Conservation (phyloP, 1,139 yeast genomes). For the Suhomyces bolitotheri region DNA sequence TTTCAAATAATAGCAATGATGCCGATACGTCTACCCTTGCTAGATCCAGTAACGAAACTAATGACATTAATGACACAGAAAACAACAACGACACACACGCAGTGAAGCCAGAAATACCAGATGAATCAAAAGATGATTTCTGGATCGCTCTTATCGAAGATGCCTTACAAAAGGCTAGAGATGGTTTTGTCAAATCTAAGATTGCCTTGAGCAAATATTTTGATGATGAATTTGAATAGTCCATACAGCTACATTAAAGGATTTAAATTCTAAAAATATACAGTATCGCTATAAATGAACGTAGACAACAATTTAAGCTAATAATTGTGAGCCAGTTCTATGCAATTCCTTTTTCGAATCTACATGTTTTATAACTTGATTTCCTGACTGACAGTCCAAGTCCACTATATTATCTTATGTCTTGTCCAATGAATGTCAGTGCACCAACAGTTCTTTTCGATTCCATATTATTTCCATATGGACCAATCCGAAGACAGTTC, state of each 20-base stretch:
- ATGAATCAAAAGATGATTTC: conserved; percentile 34
- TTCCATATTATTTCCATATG: too few species aligned
- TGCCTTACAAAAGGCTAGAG: conserved; percentile 58
- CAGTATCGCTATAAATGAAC: too few species aligned
- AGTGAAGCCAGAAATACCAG: conserved; percentile 12
- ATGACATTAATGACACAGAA: conserved; percentile 10
- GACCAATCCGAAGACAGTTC: too few species aligned
- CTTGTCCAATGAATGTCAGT: too few species aligned
- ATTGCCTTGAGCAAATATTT: conserved; percentile 59
- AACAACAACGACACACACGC: conserved; percentile 4
- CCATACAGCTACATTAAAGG: conserved; percentile 4
- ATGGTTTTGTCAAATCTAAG: conserved; percentile 58
- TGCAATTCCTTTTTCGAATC: too few species aligned
- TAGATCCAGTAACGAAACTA: conserved; percentile 5
- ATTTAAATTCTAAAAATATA: conserved; percentile 5
- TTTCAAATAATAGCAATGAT: conserved; percentile 2
- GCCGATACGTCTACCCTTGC: neutral
- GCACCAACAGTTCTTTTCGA: too few species aligned
- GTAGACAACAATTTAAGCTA: too few species aligned
- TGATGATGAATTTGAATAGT: conserved; percentile 47
- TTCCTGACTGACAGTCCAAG: too few species aligned
- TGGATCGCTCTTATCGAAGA: conserved; percentile 54
- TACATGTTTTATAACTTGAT: too few species aligned
- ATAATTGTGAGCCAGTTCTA: too few species aligned
- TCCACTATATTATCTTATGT: too few species aligned